Conservation (phyloP, 805 yeast species). For the Suhomyces kilbournensis region DNA sequence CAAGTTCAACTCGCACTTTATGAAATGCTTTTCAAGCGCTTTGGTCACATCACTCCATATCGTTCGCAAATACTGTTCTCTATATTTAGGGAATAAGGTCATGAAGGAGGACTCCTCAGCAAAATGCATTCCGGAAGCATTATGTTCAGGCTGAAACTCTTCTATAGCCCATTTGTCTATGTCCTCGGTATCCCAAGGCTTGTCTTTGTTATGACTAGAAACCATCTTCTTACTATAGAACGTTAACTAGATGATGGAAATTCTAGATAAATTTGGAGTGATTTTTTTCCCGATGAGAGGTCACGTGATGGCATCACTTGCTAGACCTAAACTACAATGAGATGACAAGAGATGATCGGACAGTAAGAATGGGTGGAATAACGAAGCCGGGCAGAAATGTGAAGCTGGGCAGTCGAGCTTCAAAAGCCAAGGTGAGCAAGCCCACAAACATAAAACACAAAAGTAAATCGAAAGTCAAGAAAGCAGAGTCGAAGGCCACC, state of each 20-base stretch:
- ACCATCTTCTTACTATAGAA: constrained; percentile 53
- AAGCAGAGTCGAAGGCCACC: constrained; percentile 10
- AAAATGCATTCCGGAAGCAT: constrained; percentile 80
- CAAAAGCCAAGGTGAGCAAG: background rate
- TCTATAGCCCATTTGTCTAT: constrained; percentile 90
- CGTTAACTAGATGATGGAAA: background rate
- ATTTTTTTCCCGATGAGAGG: background rate
- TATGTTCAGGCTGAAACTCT: constrained; percentile 87
- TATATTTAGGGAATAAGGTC: constrained; percentile 93
- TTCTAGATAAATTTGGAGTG: background rate
- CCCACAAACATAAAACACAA: background rate
- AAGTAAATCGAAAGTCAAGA: constrained; percentile 3
- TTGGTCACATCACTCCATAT: constrained; percentile 93
- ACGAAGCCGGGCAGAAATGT: background rate
- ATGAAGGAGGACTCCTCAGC: constrained; percentile 95
- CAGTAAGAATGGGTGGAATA: background rate
- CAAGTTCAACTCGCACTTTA: constrained; percentile 81
- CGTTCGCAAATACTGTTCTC: constrained; percentile 84
- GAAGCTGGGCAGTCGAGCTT: background rate
- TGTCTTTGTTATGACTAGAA: constrained; percentile 89
- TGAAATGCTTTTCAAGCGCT: constrained; percentile 66
- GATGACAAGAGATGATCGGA: background rate
- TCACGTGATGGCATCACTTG: background rate
- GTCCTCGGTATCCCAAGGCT: constrained; percentile 97
- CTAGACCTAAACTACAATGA: background rate